These are phyloP conservation scores for Candida silvatica DNA, from an alignment of 805 yeast species.

Conservation along the genomic window DNA sequence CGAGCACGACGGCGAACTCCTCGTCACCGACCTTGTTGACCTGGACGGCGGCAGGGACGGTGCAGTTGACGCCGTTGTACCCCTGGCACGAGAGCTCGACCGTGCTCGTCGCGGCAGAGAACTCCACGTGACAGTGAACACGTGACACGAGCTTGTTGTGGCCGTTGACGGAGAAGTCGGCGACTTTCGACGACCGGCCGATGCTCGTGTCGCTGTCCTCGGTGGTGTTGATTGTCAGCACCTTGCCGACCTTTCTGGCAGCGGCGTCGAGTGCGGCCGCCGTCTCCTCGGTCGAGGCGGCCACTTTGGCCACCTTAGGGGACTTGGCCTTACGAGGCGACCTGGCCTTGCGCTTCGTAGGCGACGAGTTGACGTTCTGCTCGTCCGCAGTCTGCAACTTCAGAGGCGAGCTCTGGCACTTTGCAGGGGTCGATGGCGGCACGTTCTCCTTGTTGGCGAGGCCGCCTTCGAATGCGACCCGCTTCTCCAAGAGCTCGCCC, in stretches of 20 bases:
- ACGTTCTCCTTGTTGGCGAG: not conserved
- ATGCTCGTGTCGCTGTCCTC: constrained; percentile 31
- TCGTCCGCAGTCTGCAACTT: too few relatives aligned
- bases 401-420: not conserved
- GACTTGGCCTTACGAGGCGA: not conserved
- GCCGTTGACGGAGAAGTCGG: constrained; percentile 40
- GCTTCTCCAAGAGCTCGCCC: too few relatives aligned
- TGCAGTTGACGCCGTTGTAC: constrained; percentile 67
- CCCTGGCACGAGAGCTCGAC: constrained; percentile 67
- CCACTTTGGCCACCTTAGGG: not conserved
- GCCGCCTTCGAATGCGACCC: constrained; percentile 9
- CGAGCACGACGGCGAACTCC: constrained; percentile 11
- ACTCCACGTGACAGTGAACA: constrained; percentile 48
- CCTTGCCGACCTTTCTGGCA: constrained; percentile 6
- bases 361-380: constrained; percentile 3
- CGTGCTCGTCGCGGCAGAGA: constrained; percentile 28
- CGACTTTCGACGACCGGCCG: constrained; percentile 62
- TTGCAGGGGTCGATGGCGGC: not conserved
- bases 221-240: constrained; percentile 27
- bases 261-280: not conserved
- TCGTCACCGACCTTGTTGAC: constrained; percentile 17
- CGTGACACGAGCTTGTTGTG: constrained; percentile 57
- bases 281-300: too few relatives aligned
- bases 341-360: constrained; percentile 3
- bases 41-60: constrained; percentile 41